phyloP scores from a whole-genome alignment of 352 stramenopile genomes.

The Phytopythium aichiense region DNA sequence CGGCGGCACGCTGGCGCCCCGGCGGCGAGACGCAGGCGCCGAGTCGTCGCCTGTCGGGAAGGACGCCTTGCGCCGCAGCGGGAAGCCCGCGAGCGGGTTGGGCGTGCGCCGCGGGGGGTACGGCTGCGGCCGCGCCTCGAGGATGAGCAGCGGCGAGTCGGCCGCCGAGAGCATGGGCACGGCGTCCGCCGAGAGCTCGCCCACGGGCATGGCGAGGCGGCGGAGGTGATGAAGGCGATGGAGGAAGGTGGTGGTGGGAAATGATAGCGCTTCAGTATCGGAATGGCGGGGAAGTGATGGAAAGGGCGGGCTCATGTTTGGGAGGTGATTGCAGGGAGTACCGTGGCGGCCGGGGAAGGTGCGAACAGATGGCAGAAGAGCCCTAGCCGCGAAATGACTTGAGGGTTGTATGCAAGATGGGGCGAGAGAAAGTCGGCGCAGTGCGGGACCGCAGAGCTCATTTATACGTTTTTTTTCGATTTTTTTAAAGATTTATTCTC shows the following conservation, averaged over 20 bases:
- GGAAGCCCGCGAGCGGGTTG: conserved; percentile 2
- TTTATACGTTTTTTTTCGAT: too few species aligned
- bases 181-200: conserved; percentile 7
- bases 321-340: background rate
- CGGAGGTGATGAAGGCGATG: too few species aligned
- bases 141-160: conserved; percentile 15
- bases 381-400: too few species aligned
- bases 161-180: conserved; percentile 23
- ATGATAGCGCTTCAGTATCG: too few species aligned
- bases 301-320: too few species aligned
- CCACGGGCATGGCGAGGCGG: conserved; percentile 2
- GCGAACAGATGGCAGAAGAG: background rate
- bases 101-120: background rate
- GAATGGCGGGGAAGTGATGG: too few species aligned
- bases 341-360: background rate
- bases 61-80: conserved; percentile 21
- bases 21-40: conserved; percentile 8
- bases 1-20: conserved; percentile 15
- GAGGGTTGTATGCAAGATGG: too few species aligned
- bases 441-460: too few species aligned
- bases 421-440: too few species aligned
- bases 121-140: background rate
- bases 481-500: too few species aligned
- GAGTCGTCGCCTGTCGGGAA: conserved; percentile 6
- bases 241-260: too few species aligned